A percentile compares a stretch with the other conserved stretches of the same genome.
These are phyloP conservation scores for Hygrocybe coccinea DNA, from an alignment of 768 basidiomycete species.

Conservation along the genomic window DNA sequence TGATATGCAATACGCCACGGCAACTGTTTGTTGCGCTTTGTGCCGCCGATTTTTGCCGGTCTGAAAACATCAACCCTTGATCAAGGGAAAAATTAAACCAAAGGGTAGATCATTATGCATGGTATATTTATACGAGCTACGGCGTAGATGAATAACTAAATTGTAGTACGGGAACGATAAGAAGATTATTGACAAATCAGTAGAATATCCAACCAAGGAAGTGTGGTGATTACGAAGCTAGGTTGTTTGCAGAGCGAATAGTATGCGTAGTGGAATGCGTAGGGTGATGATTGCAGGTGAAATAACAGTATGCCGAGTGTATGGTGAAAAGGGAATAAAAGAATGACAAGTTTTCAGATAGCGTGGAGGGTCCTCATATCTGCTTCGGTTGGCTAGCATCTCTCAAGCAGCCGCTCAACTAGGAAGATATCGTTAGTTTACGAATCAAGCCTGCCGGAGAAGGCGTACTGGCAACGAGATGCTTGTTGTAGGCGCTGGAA, in stretches of 20 bases:
- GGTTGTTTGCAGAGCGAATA: neutral
- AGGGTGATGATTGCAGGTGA: neutral
- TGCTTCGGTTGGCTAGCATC: constrained; percentile 29
- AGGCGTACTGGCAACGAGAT: constrained; percentile 70
- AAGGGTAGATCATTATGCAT: no score
- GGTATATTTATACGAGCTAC: no score
- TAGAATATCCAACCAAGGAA: constrained; percentile 6
- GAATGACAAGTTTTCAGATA: constrained; percentile 18
- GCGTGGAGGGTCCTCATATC: constrained; percentile 8
- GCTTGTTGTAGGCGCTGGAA: constrained; percentile 72
- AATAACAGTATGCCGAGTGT: neutral
- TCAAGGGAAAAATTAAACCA: no score
- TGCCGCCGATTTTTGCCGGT: neutral
- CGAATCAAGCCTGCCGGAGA: neutral
- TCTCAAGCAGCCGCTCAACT: constrained; percentile 71
- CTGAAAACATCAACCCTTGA: no score
- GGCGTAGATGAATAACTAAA: constrained; percentile 10
- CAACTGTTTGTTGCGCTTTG: constrained; percentile 18
- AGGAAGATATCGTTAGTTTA: constrained; percentile 10
- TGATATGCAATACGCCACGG: neutral
- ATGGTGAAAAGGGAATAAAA: constrained; percentile 16
- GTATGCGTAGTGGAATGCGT: neutral
- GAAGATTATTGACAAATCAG: constrained; percentile 17
- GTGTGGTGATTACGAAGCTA: constrained; percentile 1
- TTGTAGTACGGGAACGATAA: constrained; percentile 11